Base-by-base conservation (phyloP, 2,329 filamentous ascomycete genomes). In the Colletotrichum liriopes region DNA sequence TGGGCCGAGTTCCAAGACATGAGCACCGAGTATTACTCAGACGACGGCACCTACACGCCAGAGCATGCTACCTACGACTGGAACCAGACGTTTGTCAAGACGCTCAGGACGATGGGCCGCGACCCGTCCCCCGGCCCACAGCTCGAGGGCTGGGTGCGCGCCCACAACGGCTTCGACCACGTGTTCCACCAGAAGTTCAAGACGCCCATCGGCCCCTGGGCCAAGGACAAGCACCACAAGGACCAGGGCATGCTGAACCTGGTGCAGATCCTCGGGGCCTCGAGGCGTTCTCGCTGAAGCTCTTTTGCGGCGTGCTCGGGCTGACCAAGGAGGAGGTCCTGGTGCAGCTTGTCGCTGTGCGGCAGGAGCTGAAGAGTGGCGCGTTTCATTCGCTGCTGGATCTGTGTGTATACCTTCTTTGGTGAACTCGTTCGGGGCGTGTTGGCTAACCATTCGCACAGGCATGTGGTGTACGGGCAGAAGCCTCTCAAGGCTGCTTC, bases 131-230 rank as follows among this genome's bases (percentile, higher is more conserved):
- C 82, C 0, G 76, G 72, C 51, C 73, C 77, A 60, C 9, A 8
- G 65, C 74, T 4, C 47, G 77, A 80, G 70, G 71, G 55, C n/a
- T 82, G 79, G 81, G 80, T 82, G 35, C 35, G 35, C 76, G 74
- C 75, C 2, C 26, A 66, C 1, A 79, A 81, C 3, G 83, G 84
- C 0, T 85, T 85, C 71, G 61, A 73, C 12, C 79, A 81, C 62
- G 75, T 83, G n/a, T 75, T 74, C 3, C 77, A 82, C 61, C 75
- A 74, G 12, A 41, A 75, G 14, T 81, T 78, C 71, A 80, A 80
- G 70, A 70, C 78, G 56, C 81, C 82, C 0, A 77, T 81, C 20
- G 81, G 81, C 0, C 75, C 79, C 2, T 85, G 84, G 83, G 75
- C 82, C 2, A 81, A 80, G 59, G 78, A 81, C 54, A 67, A 73